Evolutionary conservation across 768 basidiomycete species (phyloP), one percentile per base, ranked within the genome.

Genomic region (Porpolomopsis calyptriformis): DNA sequence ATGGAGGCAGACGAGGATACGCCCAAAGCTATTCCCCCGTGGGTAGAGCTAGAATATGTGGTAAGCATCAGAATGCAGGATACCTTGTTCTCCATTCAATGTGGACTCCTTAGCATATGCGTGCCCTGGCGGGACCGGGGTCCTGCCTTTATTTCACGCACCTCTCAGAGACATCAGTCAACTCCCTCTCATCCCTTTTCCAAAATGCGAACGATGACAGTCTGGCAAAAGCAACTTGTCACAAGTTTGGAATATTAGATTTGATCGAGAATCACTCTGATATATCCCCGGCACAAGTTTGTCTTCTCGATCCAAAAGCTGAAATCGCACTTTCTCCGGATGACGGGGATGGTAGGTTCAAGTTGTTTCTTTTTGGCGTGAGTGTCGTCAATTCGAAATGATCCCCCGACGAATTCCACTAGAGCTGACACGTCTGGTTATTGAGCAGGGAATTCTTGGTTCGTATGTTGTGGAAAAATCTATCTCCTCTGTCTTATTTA

Each of bases 291-390:
- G 70, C 78, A 0, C 73, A 73, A 53, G 85, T 96, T 8, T 99
- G 96, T 57, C 66, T 99, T 12, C 74, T 99, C n/a, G 96, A 99
- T 60, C 96, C 96, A 1, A 86, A 82, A 57, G 92, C 92, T 0
- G 68, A 78, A 43, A 61, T 67, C 43, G 73, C 64, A 46, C 71
- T 98, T 9, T 64, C 74, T 0, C 90, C 92, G 0, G 76, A 76
- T 43, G 94, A 98, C 55, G 82, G 79, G 1, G 74, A 81, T 47
- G 78, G 77, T 22, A 58, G 65, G 24, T 98, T 96, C 55, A 73
- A 81, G 24, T 87, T 82, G 74, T 99, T 94, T 66, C 66, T 99
- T 29, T 97, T 94, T 57, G 92, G 93, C 45, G 89, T 82, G 55
- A 54, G 81, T 63, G 19, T 18, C n/a, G 43, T 40, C 19, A 23